A percentile compares a stretch with the other conserved stretches of the same genome.
These are phyloP conservation scores for Aspergillus novofumigatus DNA, from an alignment of 2,329 filamentous ascomycete species.

Conservation along the genomic window DNA sequence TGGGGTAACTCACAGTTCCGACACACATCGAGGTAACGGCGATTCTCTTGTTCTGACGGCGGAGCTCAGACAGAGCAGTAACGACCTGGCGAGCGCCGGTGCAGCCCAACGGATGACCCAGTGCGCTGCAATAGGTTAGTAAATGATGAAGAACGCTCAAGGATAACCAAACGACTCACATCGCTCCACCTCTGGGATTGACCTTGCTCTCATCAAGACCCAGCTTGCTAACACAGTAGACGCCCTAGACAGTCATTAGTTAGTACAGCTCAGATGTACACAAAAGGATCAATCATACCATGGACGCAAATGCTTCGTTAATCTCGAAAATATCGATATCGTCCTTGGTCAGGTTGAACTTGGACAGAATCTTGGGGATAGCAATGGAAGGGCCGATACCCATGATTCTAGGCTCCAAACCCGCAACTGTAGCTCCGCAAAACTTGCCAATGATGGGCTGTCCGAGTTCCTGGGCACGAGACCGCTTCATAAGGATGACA, in stretches of 20 bases:
- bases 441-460: conserved; percentile 87
- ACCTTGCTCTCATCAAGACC: conserved; percentile 76
- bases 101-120: conserved; percentile 84
- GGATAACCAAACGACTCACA: conserved; percentile 39
- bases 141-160: neutral
- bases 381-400: conserved; percentile 87
- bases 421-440: conserved; percentile 74
- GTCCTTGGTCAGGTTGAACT: conserved; percentile 63
- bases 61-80: conserved; percentile 80
- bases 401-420: conserved; percentile 87
- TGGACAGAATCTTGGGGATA: conserved; percentile 81
- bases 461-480: conserved; percentile 75
- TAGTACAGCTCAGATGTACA: neutral
- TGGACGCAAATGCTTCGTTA: conserved; percentile 88
- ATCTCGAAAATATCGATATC: conserved; percentile 41
- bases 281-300: conserved; percentile 21
- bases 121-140: conserved; percentile 51
- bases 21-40: conserved; percentile 92
- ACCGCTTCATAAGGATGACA: conserved; percentile 87
- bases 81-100: conserved; percentile 88
- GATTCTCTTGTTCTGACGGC: conserved; percentile 71
- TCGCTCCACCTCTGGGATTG: conserved; percentile 90
- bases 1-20: conserved; percentile 64
- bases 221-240: conserved; percentile 84
- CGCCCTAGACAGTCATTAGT: conserved; percentile 56